Evolutionary conservation across 164 flowering plant genomes (phyloP).

Genomic region (Tinospora cordifolia): DNA sequence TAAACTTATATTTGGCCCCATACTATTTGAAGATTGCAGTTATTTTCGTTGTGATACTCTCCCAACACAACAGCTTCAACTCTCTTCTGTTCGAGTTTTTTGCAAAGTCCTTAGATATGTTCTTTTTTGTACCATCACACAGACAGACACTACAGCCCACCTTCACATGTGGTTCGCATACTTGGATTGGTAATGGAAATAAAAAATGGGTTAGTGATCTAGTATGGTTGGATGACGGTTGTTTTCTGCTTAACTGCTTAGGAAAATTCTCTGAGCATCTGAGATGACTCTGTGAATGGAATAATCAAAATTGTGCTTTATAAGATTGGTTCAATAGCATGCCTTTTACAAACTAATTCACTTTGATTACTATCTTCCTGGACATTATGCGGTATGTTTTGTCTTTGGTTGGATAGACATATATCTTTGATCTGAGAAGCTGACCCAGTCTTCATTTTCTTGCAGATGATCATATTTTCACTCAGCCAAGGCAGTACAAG

Average conservation of each 20-base stretch:
- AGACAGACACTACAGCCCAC: too few species aligned
- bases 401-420: not conserved
- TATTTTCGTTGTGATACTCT: too few species aligned
- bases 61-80: too few species aligned
- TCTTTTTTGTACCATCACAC: too few species aligned
- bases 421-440: not conserved
- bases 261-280: not conserved
- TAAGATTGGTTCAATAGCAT: not conserved
- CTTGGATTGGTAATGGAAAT: not conserved
- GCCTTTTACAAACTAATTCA: not conserved
- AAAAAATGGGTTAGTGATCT: not conserved
- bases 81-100: too few species aligned
- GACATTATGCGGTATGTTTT: not conserved
- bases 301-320: not conserved
- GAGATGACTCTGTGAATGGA: not conserved
- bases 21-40: too few species aligned
- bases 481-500: constrained; percentile 43
- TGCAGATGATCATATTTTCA: constrained; percentile 36
- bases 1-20: too few species aligned
- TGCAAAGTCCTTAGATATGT: too few species aligned
- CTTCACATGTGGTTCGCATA: too few species aligned
- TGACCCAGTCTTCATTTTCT: constrained; percentile 10
- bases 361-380: not conserved
- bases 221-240: not conserved
- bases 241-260: not conserved